phyloP scores from a whole-genome alignment of 805 yeast genomes.

The Pichia scutulata region DNA sequence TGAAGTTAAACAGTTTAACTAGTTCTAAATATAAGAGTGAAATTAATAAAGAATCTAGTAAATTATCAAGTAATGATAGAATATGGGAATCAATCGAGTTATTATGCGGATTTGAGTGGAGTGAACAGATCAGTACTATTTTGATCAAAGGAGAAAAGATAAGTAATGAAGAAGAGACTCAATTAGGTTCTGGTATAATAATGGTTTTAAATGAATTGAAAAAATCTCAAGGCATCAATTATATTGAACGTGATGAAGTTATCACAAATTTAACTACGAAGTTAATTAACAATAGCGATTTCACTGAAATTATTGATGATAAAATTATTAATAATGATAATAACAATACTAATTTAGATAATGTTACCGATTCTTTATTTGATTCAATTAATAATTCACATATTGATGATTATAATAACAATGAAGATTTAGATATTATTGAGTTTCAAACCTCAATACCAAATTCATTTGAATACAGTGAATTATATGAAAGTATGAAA shows the following conservation, averaged over 20 bases:
- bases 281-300: not conserved
- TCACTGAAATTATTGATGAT: not conserved
- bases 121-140: not conserved
- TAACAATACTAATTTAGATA: not conserved
- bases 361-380: constrained; percentile 6
- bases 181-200: constrained; percentile 7
- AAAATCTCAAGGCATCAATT: not conserved
- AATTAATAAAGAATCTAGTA: constrained; percentile 1
- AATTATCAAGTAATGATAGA: not conserved
- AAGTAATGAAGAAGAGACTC: not conserved
- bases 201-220: constrained; percentile 6
- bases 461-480: constrained; percentile 8
- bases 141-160: not conserved
- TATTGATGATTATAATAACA: not conserved
- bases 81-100: constrained; percentile 5
- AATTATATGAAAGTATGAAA: constrained; percentile 9
- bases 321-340: not conserved
- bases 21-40: not conserved
- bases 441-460: constrained; percentile 3
- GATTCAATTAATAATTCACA: constrained; percentile 2
- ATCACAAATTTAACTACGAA: not conserved
- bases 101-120: constrained; percentile 9
- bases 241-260: not conserved
- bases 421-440: not conserved
- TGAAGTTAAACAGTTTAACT: constrained; percentile 1